Evolutionary conservation across 2,329 filamentous ascomycete species (phyloP), one percentile per base, ranked within the genome.

Genomic region (Ophidiomyces ophidiicola): DNA sequence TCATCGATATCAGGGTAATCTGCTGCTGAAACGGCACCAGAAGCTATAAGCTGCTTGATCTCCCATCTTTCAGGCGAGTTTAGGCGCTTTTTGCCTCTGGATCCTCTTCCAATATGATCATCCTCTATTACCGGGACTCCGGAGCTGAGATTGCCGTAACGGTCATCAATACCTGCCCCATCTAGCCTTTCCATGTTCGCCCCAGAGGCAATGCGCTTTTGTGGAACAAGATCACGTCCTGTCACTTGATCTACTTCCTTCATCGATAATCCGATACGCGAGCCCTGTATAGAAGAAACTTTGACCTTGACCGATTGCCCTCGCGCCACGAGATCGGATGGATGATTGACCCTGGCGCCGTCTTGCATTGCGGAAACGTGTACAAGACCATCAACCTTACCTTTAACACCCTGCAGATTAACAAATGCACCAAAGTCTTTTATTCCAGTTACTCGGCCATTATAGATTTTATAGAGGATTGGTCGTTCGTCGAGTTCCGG

Each of bases 61-160:
- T 98, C 90, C 88, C 90, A 98, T 54, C 90, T 70, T 57, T 98
- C 90, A 1, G 90, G 90, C 10, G 88, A 94, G 0, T 88, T 96
- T 79, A 96, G 80, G 37, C 90, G 74, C 66, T 98, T 98, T 58
- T 83, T 85, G 40, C 80, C 80, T 32, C 70, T 72, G 48, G 70
- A 66, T 0, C 68, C 70, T 5, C 67, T 67, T 28, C 68, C 67
- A 33, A 70, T 64, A 20, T 69, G 69, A 26, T 74, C 70, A 29
- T 67, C 69, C 51, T 82, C 77, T 43, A 84, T 74, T 10, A 80
- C 71, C 2, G 77, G 73, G 0, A 80, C 70, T 24, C 60, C 60
- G n/a, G 61, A 65, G 36, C 57, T 65, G 17, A 72, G 55, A 35
- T 66, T 69, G 5, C 66, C 68, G 41, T 74, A 76, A 11, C 74